Percentiles rank a stretch among this genome's conserved stretches.
Evolutionary conservation across 148 eudicot genomes (phyloP).

Genomic region (Cornus suecica): DNA sequence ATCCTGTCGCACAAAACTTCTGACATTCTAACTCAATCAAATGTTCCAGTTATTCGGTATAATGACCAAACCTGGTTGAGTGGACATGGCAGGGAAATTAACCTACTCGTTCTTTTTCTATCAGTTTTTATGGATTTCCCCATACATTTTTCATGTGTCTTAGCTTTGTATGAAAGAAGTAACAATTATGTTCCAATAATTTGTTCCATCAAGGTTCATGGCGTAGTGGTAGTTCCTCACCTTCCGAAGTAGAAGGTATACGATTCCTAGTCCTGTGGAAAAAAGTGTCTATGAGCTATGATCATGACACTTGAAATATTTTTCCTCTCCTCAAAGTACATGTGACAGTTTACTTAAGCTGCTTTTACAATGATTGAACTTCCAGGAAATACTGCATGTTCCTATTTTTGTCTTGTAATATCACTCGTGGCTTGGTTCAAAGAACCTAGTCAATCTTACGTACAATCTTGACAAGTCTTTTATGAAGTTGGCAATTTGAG

Average conservation of each 20-base stretch:
- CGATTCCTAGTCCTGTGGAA: neutral
- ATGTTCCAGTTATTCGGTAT: neutral
- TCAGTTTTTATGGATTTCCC: neutral
- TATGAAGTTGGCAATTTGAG: neutral
- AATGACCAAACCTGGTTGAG: slow-evolving; percentile 1
- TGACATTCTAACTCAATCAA: neutral
- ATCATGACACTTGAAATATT: neutral
- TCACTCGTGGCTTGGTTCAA: neutral
- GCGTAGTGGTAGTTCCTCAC: no score
- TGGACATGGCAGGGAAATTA: neutral
- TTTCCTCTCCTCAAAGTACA: neutral
- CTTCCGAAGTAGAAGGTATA: neutral
- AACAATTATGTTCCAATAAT: neutral
- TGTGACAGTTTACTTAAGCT: slow-evolving; percentile 1
- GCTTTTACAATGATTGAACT: neutral
- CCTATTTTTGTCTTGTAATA: neutral
- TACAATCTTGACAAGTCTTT: neutral
- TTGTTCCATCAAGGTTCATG: no score
- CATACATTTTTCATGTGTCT: neutral
- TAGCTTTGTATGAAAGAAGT: neutral
- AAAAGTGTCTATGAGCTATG: neutral
- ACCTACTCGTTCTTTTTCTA: neutral
- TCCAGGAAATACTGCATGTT: neutral
- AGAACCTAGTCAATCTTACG: neutral
- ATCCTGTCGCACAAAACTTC: neutral